These are phyloP conservation scores for Astraeus odoratus DNA, from an alignment of 768 basidiomycete species.

Conservation along the genomic window DNA sequence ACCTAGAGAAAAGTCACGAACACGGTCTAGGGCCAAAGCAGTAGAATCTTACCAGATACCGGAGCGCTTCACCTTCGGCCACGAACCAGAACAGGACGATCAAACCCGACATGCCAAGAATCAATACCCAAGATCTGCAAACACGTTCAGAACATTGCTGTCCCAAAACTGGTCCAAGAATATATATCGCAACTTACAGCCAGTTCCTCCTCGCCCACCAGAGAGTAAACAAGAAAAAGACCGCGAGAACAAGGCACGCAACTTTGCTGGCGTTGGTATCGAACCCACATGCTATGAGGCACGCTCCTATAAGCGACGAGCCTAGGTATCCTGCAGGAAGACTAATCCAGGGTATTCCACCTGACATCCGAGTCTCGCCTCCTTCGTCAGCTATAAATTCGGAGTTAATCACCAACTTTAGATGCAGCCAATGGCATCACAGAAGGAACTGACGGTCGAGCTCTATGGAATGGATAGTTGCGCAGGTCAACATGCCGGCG, in stretches of 20 bases:
- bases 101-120: conserved; percentile 71
- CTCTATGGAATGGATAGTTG: conserved; percentile 78
- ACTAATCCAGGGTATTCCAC: conserved; percentile 75
- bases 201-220: conserved; percentile 81
- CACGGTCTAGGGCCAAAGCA: neutral
- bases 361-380: conserved; percentile 80
- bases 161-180: neutral
- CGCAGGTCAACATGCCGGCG: conserved; percentile 74
- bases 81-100: conserved; percentile 85
- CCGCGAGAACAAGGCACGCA: conserved; percentile 71
- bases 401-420: conserved; percentile 7
- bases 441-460: conserved; percentile 63
- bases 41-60: conserved; percentile 56
- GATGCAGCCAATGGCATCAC: neutral
- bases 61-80: conserved; percentile 61
- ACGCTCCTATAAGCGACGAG: conserved; percentile 80
- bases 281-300: conserved; percentile 82
- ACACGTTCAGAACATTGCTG: neutral
- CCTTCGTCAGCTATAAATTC: conserved; percentile 69
- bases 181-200: conserved; percentile 49
- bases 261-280: conserved; percentile 85
- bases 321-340: conserved; percentile 85
- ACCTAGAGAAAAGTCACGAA: conserved; percentile 36
- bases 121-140: conserved; percentile 67
- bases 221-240: conserved; percentile 80